Percentiles rank a stretch among this genome's conserved stretches.
These are phyloP conservation scores for Cyclotella baltica DNA, from an alignment of 108 stramenopile species.

Conservation along the genomic window DNA sequence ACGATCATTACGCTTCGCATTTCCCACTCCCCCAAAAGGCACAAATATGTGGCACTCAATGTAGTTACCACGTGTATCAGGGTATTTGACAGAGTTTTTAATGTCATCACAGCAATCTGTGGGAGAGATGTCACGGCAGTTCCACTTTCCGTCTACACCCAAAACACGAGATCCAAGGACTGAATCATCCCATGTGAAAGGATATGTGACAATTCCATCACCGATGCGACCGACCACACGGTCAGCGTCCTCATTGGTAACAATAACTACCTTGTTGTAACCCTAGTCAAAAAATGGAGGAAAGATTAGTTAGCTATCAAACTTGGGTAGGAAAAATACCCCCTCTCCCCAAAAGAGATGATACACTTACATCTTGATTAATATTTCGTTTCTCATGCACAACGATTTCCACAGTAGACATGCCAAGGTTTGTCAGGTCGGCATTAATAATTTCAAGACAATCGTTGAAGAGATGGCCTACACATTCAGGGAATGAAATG, in stretches of 20 bases:
- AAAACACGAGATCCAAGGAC: constrained; percentile 11
- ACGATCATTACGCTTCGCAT: constrained; percentile 29
- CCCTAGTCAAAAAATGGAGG: constrained; percentile 8
- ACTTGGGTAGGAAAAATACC: neutral
- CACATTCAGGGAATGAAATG: constrained; percentile 46
- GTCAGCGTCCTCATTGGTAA: constrained; percentile 24
- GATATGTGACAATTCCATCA: constrained; percentile 42
- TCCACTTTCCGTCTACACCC: constrained; percentile 51
- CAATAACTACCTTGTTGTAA: constrained; percentile 49
- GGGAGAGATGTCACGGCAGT: constrained; percentile 17
- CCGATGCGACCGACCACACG: constrained; percentile 18
- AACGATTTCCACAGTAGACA: constrained; percentile 31
- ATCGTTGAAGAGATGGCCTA: constrained; percentile 22
- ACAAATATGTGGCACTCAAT: constrained; percentile 49
- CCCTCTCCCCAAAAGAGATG: neutral
- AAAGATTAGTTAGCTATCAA: neutral
- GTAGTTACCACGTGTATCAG: constrained; percentile 26
- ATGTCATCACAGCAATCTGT: constrained; percentile 33
- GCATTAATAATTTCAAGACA: constrained; percentile 30
- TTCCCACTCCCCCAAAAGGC: constrained; percentile 26
- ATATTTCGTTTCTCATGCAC: constrained; percentile 45
- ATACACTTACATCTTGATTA: constrained; percentile 17
- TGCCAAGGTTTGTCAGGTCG: constrained; percentile 11
- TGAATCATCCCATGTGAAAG: constrained; percentile 39
- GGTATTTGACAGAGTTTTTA: constrained; percentile 22